phyloP scores from a whole-genome alignment of 768 basidiomycete species.

The Galerina marginata region DNA sequence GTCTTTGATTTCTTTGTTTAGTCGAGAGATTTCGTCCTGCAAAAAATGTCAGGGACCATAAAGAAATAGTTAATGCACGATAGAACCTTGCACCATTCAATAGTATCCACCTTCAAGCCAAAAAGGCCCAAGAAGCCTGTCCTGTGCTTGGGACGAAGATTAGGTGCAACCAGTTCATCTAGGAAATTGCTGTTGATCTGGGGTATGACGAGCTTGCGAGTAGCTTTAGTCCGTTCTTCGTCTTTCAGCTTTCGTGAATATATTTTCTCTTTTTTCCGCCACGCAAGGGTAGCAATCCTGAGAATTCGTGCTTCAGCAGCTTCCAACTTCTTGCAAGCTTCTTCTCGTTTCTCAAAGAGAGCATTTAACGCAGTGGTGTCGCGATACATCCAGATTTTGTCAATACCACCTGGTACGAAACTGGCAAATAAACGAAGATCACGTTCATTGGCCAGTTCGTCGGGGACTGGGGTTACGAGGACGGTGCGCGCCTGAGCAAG shows the following conservation, averaged over 20 bases:
- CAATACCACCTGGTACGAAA: constrained; percentile 73
- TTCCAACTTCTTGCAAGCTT: constrained; percentile 60
- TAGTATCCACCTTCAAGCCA: constrained; percentile 70
- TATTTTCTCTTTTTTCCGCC: constrained; percentile 43
- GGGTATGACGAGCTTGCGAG: constrained; percentile 24
- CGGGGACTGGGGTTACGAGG: constrained; percentile 67
- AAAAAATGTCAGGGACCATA: not conserved
- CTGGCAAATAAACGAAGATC: constrained; percentile 57
- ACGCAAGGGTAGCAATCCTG: constrained; percentile 41
- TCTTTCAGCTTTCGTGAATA: constrained; percentile 32
- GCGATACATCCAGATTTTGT: constrained; percentile 71
- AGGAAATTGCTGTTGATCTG: constrained; percentile 40
- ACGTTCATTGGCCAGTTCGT: constrained; percentile 53
- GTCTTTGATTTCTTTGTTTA: constrained; percentile 49
- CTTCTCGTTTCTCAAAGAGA: constrained; percentile 47
- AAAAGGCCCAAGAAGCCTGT: constrained; percentile 53
- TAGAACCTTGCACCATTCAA: constrained; percentile 62
- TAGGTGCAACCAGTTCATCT: constrained; percentile 56
- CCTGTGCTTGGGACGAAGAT: constrained; percentile 57
- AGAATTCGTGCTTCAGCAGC: constrained; percentile 57
- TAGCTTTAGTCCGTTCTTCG: constrained; percentile 25
- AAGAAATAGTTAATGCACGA: not conserved
- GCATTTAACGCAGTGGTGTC: constrained; percentile 51
- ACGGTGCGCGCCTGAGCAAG: constrained; percentile 73
- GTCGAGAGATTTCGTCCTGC: constrained; percentile 56